Evolutionary conservation across 2,329 filamentous ascomycete genomes (phyloP).

Genomic region (Pyrenochaeta sp.): DNA sequence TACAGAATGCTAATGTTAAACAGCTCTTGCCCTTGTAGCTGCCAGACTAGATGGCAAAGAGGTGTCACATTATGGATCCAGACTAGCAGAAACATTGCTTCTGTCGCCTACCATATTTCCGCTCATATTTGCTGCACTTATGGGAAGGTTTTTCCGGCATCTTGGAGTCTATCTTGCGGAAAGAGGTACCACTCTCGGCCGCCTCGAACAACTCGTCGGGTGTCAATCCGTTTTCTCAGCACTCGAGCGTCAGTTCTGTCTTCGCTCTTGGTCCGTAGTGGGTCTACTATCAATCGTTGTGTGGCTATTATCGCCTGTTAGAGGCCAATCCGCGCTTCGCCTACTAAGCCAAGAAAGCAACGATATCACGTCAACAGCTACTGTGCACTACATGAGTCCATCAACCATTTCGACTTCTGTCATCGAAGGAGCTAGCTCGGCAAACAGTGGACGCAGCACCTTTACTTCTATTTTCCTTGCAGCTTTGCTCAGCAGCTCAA

Average conservation of each 20-base stretch:
- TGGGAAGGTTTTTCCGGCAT: conserved; percentile 38
- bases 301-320: conserved; percentile 41
- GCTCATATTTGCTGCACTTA: conserved; percentile 40
- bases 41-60: conserved; percentile 29
- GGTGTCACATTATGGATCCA: conserved; percentile 20
- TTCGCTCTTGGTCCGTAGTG: conserved; percentile 34
- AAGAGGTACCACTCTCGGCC: conserved; percentile 40
- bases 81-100: conserved; percentile 26
- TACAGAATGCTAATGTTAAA: conserved; percentile 6
- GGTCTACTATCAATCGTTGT: conserved; percentile 32
- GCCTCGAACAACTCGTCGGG: conserved; percentile 38
- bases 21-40: conserved; percentile 35
- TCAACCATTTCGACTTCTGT: conserved; percentile 11
- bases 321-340: conserved; percentile 41
- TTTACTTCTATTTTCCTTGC: conserved; percentile 32
- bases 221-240: conserved; percentile 42
- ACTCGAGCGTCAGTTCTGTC: conserved; percentile 37
- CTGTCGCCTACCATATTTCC: conserved; percentile 41
- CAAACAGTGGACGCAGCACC: conserved; percentile 24
- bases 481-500: conserved; percentile 34
- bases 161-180: conserved; percentile 37
- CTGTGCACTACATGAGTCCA: conserved; percentile 30
- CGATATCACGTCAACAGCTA: conserved; percentile 15
- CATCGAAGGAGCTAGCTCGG: conserved; percentile 16
- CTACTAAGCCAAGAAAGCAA: conserved; percentile 24